Evolutionary conservation across 2,329 filamentous ascomycete species (phyloP).

Genomic region (Botrytis tulipae): DNA sequence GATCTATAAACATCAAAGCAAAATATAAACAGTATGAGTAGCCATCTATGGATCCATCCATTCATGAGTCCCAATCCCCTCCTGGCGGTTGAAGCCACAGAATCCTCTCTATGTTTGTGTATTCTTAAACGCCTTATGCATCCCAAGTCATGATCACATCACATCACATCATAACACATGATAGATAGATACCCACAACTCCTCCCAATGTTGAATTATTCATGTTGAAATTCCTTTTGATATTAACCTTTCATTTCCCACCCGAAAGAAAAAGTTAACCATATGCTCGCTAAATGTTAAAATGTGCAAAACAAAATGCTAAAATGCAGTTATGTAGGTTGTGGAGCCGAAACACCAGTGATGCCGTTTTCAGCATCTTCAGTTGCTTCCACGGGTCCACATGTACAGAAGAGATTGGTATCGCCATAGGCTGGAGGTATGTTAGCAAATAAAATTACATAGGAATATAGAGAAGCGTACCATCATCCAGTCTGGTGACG

Average conservation of each 20-base stretch:
- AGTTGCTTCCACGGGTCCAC: conserved; percentile 82
- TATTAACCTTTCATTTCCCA: conserved; percentile 4
- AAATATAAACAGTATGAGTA: not conserved
- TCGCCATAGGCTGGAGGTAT: conserved; percentile 72
- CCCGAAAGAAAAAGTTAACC: conserved; percentile 4
- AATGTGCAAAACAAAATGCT: conserved; percentile 11
- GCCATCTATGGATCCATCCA: not conserved
- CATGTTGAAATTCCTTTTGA: conserved; percentile 19
- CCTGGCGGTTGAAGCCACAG: conserved; percentile 18
- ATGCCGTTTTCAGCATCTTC: conserved; percentile 45
- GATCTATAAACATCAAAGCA: not conserved
- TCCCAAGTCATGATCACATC: conserved; percentile 12
- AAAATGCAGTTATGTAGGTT: conserved; percentile 28
- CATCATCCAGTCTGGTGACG: conserved; percentile 83
- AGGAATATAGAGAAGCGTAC: conserved; percentile 50
- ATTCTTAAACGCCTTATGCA: conserved; percentile 12
- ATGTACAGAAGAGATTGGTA: conserved; percentile 91
- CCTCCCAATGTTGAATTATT: conserved; percentile 21
- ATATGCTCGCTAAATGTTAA: conserved; percentile 19
- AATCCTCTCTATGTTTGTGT: conserved; percentile 14
- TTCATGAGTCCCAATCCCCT: not conserved
- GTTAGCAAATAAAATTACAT: conserved; percentile 27
- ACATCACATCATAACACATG: conserved; percentile 14
- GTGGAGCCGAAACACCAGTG: conserved; percentile 30
- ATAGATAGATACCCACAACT: conserved; percentile 15